These are phyloP conservation scores for Fulvia fulva DNA, from an alignment of 2,329 filamentous ascomycete genomes.

Conservation along the genomic window DNA sequence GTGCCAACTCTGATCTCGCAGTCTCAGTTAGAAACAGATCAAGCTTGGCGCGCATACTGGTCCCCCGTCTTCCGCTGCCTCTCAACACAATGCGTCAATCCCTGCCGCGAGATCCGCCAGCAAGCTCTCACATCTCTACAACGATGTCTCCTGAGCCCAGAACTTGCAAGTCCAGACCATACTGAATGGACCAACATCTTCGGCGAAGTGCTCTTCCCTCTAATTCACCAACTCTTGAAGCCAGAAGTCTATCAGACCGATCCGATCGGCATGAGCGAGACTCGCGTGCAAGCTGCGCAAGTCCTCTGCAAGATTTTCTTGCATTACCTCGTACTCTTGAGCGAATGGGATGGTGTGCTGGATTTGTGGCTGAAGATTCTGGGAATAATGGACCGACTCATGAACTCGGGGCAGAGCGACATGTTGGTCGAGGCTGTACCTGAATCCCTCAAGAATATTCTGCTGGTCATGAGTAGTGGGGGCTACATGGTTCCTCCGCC, in stretches of 20 bases:
- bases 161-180: conserved; percentile 77
- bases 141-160: conserved; percentile 76
- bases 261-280: conserved; percentile 90
- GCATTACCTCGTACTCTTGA: conserved; percentile 82
- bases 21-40: conserved; percentile 70
- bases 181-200: conserved; percentile 91
- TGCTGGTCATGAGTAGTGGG: conserved; percentile 89
- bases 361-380: conserved; percentile 90
- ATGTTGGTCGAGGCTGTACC: conserved; percentile 85
- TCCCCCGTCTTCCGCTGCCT: conserved; percentile 87
- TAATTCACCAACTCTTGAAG: conserved; percentile 82
- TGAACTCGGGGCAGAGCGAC: conserved; percentile 84
- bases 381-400: conserved; percentile 92
- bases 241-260: conserved; percentile 93
- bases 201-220: conserved; percentile 84
- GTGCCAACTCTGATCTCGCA: conserved; percentile 86
- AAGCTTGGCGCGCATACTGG: conserved; percentile 97
- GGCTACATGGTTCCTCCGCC: conserved; percentile 68
- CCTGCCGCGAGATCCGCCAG: conserved; percentile 86
- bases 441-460: conserved; percentile 92
- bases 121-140: conserved; percentile 84
- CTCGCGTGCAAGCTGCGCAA: conserved; percentile 83
- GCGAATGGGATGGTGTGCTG: conserved; percentile 82
- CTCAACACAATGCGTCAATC: conserved; percentile 87
- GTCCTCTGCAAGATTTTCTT: conserved; percentile 93